Evolutionary conservation across 1,139 yeast species (phyloP), one percentile per base, ranked within the genome.

Genomic region (Zhuliangozyma parablackwelliae): DNA sequence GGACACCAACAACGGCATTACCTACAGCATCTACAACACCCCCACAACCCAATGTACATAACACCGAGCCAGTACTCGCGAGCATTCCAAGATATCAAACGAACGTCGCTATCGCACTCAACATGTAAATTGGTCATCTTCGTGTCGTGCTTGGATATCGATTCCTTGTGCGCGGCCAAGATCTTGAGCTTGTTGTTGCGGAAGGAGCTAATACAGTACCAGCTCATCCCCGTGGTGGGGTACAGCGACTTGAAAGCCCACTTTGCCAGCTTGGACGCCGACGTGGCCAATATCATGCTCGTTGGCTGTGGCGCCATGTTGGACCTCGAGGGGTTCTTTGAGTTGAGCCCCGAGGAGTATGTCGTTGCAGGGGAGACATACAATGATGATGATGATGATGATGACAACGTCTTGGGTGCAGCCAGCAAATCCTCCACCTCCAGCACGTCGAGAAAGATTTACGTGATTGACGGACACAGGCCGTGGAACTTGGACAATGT

Each of bases 281-380:
- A 87, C 39, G 80, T 92, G n/a, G 63, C 79, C 10, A 89, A 84
- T 51, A 83, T 92, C 10, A 60, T 94, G 5, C 66, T 90, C 32
- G 64, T 94, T 2, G 98, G 98, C 0, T 92, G 97, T 62, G 98
- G 98, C n/a, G 95, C 95, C 11, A 80, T 86, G 75, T 76, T 90
- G 25, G 97, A 94, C 58, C 56, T 94, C 28, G 95, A 87, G 54
- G 72, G 78, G 28, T 87, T 86, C 54, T 69, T 92, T 35, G 90
- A 81, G 24, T 72, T 86, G 8, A 79, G 80, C 39, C 72, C 75
- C 0, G 72, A 71, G 26, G 73, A 74, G 4, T 72, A 61, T 40
- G 36, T 68, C 24, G 21, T 11, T 13, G 28, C 21, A 7, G 20
- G 27, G 25, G 21, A 10, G n/a, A 11, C 21, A 13, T 32, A 23